Percentiles rank a stretch among this genome's conserved stretches.
These are phyloP conservation scores for Linnemannia exigua DNA, from an alignment of 192 early-diverging fungal species.

Conservation along the genomic window DNA sequence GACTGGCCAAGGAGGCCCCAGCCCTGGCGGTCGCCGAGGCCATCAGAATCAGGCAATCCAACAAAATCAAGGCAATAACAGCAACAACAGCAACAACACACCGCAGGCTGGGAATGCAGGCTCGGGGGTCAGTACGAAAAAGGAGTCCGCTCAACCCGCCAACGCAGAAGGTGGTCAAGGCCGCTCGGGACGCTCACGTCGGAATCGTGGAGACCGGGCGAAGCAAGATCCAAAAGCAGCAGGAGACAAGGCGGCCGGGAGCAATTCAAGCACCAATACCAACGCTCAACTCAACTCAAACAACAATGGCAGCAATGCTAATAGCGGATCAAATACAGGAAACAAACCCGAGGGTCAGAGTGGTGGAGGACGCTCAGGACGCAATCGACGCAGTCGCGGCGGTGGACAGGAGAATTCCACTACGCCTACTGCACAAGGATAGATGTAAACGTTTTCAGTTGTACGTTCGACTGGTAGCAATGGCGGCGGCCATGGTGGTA, in stretches of 20 bases:
- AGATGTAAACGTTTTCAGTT: background rate
- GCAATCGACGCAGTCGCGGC: constrained; percentile 37
- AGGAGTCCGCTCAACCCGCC: constrained; percentile 7
- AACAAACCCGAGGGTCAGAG: constrained; percentile 25
- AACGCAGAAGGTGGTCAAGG: constrained; percentile 13
- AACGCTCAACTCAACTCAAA: background rate
- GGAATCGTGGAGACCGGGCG: constrained; percentile 27
- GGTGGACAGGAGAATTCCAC: constrained; percentile 6
- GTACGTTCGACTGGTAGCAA: background rate
- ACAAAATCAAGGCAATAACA: background rate
- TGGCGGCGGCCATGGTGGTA: too few species aligned
- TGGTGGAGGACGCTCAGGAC: constrained; percentile 22
- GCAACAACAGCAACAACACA: constrained; percentile 17
- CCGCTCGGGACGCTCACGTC: constrained; percentile 21
- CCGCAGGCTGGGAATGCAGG: background rate
- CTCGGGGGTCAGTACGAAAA: background rate
- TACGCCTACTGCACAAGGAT: background rate
- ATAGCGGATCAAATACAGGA: background rate
- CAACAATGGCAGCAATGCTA: background rate
- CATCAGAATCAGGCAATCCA: background rate
- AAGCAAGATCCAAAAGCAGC: constrained; percentile 18
- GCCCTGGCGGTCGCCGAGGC: constrained; percentile 19
- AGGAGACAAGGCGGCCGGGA: background rate
- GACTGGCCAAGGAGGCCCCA: background rate
- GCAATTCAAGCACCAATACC: background rate